Percentiles rank a stretch among this genome's conserved stretches.
Evolutionary conservation across 2,329 filamentous ascomycete genomes (phyloP).

Genomic region (Pestalotiopsis sp.): DNA sequence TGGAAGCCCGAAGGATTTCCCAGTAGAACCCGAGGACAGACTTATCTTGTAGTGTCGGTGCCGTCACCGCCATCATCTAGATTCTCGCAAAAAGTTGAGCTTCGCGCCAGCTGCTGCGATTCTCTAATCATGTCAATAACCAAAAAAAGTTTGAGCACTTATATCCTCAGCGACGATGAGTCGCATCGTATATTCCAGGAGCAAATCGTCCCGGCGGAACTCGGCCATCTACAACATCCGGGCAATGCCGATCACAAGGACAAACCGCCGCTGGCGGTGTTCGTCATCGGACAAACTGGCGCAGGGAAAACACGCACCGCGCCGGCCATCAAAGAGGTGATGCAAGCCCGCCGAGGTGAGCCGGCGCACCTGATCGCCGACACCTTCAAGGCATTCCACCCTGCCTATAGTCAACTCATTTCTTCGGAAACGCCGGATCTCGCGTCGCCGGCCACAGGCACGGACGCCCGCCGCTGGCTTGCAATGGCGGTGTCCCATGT

Average conservation of each 20-base stretch:
- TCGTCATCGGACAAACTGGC: conserved; percentile 49
- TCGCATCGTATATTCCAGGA: neutral
- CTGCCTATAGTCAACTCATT: conserved; percentile 35
- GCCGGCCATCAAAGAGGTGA: conserved; percentile 35
- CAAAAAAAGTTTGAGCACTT: neutral
- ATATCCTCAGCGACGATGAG: neutral
- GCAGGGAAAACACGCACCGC: conserved; percentile 48
- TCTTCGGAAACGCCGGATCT: conserved; percentile 27
- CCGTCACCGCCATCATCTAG: neutral
- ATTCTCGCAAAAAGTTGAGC: neutral
- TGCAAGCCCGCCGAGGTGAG: conserved; percentile 20
- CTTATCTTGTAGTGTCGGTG: neutral
- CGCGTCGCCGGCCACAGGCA: conserved; percentile 38
- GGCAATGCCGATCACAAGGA: neutral
- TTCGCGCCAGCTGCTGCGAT: neutral
- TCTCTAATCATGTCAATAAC: neutral
- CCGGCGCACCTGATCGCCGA: conserved; percentile 47
- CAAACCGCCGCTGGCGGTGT: conserved; percentile 36
- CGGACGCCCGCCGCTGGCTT: conserved; percentile 46
- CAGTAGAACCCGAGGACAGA: neutral
- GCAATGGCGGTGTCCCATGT: conserved; percentile 37
- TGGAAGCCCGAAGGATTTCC: neutral
- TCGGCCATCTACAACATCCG: neutral
- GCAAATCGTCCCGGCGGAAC: conserved; percentile 1
- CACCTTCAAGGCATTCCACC: conserved; percentile 50